Base-by-base conservation (phyloP, 192 early-diverging fungal species). In the Entomortierella beljakovae region DNA sequence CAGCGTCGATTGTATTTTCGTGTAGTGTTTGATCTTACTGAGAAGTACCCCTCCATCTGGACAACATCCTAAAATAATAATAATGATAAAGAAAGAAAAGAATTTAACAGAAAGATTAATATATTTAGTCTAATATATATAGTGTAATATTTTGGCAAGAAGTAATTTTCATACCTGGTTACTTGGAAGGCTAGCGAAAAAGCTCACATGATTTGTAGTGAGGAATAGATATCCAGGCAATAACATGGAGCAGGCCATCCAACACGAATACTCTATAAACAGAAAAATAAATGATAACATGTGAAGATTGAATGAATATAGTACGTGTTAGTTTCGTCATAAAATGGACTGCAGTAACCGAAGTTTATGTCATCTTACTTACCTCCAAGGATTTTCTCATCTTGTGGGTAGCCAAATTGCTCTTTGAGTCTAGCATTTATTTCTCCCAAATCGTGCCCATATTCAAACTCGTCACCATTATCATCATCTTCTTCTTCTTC, bases 171-270 rank as follows among this genome's bases (percentile, higher is more conserved):
- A 28, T 83, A 88, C 88, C 64, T 85, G 81, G 38, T 58, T 81
- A 6, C 79, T 68, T 25, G 87, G 87, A 10, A 91, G 72, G 13
- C 80, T 80, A 29, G 88, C 88, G 81, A 88, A 90, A 64, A 90
- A 91, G 26, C 86, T 88, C 25, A 91, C 54, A 35, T 91, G 89
- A 8, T 81, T 62, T 31, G 86, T 83, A 0, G 89, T 91, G 46
- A 91, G 55, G 57, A 87, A 91, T 46, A 91, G 57, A 56, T 86
- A 83, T 15, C 90, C 90, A 29, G 87, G 84, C 15, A 91, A 62
- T 37, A 89, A 61, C 0, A 89, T 84, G 2, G 89, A 85, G 0
- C 82, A 74, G 16, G 89, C 76, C 22, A 91, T 67, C 79, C 88
- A 90, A 71, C 90, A 91, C 15, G 89, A 82, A 80, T 82, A 91